Evolutionary conservation across 108 stramenopile genomes (phyloP).

Genomic region (Cylindrotheca fusiformis): DNA sequence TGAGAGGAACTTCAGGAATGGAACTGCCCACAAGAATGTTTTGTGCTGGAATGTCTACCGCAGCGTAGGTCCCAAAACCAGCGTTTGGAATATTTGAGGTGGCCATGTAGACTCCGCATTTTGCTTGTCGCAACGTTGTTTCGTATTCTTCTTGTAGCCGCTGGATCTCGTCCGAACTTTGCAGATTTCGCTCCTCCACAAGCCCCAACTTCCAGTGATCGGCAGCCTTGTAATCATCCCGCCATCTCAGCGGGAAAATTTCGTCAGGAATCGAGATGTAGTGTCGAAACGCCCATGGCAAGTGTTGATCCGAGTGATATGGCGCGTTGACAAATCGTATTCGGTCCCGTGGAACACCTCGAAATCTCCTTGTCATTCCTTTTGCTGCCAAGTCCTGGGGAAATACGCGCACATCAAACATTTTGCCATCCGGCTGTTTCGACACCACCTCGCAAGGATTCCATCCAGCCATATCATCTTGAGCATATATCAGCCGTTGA

Average conservation of each 20-base stretch:
- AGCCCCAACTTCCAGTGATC: conserved; percentile 4
- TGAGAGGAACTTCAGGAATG: conserved; percentile 10
- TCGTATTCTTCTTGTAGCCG: conserved; percentile 9
- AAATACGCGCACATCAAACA: conserved; percentile 1
- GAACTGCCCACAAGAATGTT: conserved; percentile 6
- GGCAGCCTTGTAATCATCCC: conserved; percentile 17
- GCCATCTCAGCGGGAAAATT: conserved; percentile 44
- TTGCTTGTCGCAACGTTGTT: conserved; percentile 3
- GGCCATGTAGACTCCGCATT: conserved; percentile 50
- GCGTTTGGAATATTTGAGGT: conserved; percentile 47
- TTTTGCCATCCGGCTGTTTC: neutral
- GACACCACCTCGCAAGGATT: conserved; percentile 20
- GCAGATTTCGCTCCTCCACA: neutral
- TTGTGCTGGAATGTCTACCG: conserved; percentile 18
- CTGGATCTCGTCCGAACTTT: neutral
- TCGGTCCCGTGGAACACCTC: conserved; percentile 27
- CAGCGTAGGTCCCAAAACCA: conserved; percentile 56
- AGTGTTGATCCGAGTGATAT: conserved; percentile 31
- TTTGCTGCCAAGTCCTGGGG: neutral
- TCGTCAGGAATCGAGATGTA: conserved; percentile 29
- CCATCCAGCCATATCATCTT: neutral
- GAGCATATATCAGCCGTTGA: neutral
- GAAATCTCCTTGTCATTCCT: neutral
- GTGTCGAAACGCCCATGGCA: conserved; percentile 31
- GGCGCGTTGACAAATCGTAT: conserved; percentile 15